phyloP scores from a whole-genome alignment of 306 rosid genomes.

The Mimosa pudica region DNA sequence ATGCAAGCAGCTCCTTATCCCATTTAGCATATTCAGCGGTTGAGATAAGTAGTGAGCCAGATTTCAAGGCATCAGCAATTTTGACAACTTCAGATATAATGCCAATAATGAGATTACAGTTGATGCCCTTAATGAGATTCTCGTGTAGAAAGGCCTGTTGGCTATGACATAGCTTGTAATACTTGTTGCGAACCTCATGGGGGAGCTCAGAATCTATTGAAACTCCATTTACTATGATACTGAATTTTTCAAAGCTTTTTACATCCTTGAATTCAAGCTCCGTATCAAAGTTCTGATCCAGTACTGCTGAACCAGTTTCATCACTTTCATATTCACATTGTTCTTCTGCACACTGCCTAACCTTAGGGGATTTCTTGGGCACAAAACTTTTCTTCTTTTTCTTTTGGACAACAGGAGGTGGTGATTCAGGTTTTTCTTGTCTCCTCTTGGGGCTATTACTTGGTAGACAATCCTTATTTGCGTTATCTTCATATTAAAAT shows the following conservation, averaged over 20 bases:
- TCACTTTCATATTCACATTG: conserved; percentile 59
- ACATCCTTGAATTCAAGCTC: conserved; percentile 54
- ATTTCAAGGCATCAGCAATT: conserved; percentile 65
- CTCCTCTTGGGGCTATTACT: conserved; percentile 48
- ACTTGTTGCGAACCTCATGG: conserved; percentile 53
- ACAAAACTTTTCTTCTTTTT: conserved; percentile 41
- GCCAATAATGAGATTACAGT: conserved; percentile 59
- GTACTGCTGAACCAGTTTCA: conserved; percentile 60
- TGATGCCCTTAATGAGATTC: conserved; percentile 54
- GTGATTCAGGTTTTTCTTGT: conserved; percentile 39
- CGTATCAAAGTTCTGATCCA: conserved; percentile 42
- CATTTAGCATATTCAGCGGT: conserved; percentile 56
- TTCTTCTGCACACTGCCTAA: conserved; percentile 37
- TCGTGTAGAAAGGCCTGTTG: conserved; percentile 82
- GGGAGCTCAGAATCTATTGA: conserved; percentile 62
- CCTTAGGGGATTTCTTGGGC: conserved; percentile 36
- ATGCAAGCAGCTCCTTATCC: conserved; percentile 72
- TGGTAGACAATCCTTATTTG: conserved; percentile 26
- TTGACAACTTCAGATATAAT: conserved; percentile 59
- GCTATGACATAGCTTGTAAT: conserved; percentile 71
- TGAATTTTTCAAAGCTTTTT: conserved; percentile 55
- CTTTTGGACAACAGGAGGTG: conserved; percentile 40
- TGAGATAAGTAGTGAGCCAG: conserved; percentile 51
- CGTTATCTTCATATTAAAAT: conserved; percentile 48
- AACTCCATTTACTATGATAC: conserved; percentile 57